Evolutionary conservation across 345 rosid genomes (phyloP), one percentile per base, ranked within the genome.

Genomic region (Sonneratia caseolaris): DNA sequence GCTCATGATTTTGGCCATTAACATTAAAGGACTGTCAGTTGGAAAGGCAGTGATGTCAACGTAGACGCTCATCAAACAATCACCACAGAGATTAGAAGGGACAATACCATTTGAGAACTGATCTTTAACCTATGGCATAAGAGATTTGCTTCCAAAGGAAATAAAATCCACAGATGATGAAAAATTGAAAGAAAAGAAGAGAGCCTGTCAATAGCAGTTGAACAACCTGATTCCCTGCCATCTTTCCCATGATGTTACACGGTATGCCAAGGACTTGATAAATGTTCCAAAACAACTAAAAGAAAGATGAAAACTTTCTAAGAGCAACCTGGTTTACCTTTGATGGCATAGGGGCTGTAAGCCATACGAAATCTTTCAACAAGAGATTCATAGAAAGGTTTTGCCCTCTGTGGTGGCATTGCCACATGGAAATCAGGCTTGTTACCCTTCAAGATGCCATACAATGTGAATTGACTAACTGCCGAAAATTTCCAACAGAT

Each of bases 401-500:
- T 90, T 0, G 98, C 97, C 69, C 82, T 83, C 75, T 88, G 84
- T 24, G 97, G 97, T 0, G 98, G 88, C 97, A 94, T 91, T 0
- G 97, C 98, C 35, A 89, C 87, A 64, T 94, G 97, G 83, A 91
- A 94, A 84, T 94, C 97, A 0, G 93, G 97, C 86, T 91, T 94
- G 89, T 94, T 94, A 70, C 98, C 98, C 90, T 94, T 91, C 87
- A 94, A 73, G 78, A 91, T 21, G 70, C 96, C 97, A 79, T 87
- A 94, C 77, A 94, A 76, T 62, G 96, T 91, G 78, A 94, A 94
- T 73, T 91, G 96, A 80, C 98, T 94, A 69, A 90, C 97, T 94
- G 88, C 61, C 79, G 40, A 71, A 75, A 27, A 2, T 62, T 62
- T 11, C 66, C 66, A 62, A 27, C 66, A 62, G 66, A 62, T 13